A percentile compares a stretch with the other conserved stretches of the same genome.
Evolutionary conservation across 2,329 filamentous ascomycete species (phyloP).

Genomic region (Trichoderma cornu-damae): DNA sequence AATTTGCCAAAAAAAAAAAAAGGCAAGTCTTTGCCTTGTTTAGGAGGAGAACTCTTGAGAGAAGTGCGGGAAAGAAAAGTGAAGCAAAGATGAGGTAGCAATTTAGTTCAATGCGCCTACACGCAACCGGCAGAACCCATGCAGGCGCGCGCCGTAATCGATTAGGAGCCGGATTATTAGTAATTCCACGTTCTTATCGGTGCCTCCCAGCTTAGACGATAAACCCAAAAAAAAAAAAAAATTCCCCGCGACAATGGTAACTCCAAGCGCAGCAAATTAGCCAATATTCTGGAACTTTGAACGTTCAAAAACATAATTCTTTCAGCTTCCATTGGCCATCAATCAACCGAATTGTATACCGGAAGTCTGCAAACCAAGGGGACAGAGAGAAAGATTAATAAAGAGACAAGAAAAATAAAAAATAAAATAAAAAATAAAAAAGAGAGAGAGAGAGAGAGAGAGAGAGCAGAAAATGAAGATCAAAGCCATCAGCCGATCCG

Average conservation of each 20-base stretch:
- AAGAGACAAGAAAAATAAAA: not conserved
- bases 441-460: not conserved
- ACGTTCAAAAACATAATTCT: not conserved
- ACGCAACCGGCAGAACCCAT: not conserved
- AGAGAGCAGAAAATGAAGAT: slow-evolving; percentile 45
- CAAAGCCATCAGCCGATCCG: slow-evolving; percentile 62
- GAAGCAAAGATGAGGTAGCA: slow-evolving; percentile 12
- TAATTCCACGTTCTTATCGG: slow-evolving; percentile 32
- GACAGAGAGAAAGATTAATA: not conserved
- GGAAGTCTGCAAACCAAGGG: not conserved
- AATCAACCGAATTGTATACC: not conserved
- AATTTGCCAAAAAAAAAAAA: no score
- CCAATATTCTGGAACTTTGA: not conserved
- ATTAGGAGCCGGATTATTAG: slow-evolving; percentile 27
- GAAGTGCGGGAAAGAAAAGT: slow-evolving; percentile 1
- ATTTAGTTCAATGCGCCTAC: slow-evolving; percentile 1
- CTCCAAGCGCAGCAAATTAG: not conserved
- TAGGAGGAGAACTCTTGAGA: not conserved
- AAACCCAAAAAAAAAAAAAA: slow-evolving; percentile 33
- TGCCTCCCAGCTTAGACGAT: slow-evolving; percentile 22
- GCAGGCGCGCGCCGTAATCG: slow-evolving; percentile 13
- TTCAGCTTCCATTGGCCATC: not conserved
- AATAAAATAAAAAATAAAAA: not conserved
- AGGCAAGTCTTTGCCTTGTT: not conserved
- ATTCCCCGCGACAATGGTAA: slow-evolving; percentile 25